phyloP scores from a whole-genome alignment of 164 flowering plant species.

The Magnolia kwangsiensis region DNA sequence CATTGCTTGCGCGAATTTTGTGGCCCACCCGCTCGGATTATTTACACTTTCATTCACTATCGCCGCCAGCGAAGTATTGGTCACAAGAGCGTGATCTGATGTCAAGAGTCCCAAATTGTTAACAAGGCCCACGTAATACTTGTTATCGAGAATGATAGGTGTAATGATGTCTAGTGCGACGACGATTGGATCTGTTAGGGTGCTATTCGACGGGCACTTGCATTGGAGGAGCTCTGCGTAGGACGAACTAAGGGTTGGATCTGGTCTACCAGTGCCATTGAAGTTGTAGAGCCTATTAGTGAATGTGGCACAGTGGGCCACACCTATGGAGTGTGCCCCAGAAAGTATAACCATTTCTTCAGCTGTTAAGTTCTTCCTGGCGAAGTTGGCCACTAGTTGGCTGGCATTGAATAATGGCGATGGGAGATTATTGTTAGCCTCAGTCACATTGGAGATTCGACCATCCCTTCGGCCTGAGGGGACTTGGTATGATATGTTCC shows the following conservation, averaged over 20 bases:
- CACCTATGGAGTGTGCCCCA: slow-evolving; percentile 18
- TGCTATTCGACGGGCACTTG: slow-evolving; percentile 6
- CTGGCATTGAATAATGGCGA: neutral
- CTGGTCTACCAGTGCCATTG: slow-evolving; percentile 4
- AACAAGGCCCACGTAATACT: slow-evolving; percentile 6
- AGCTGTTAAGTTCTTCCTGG: slow-evolving; percentile 3
- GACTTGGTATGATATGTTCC: slow-evolving; percentile 4
- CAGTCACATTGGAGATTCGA: neutral
- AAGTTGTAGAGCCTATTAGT: slow-evolving; percentile 16
- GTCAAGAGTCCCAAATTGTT: slow-evolving; percentile 2
- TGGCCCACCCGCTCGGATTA: slow-evolving; percentile 27
- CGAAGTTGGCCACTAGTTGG: slow-evolving; percentile 12
- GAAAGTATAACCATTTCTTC: slow-evolving; percentile 16
- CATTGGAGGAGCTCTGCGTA: slow-evolving; percentile 2
- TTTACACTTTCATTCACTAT: neutral
- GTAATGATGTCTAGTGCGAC: neutral
- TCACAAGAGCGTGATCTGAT: slow-evolving; percentile 8
- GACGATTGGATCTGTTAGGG: neutral
- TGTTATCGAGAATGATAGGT: slow-evolving; percentile 6
- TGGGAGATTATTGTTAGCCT: neutral
- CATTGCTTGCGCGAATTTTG: slow-evolving; percentile 10
- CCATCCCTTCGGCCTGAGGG: slow-evolving; percentile 13
- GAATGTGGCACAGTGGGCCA: slow-evolving; percentile 6
- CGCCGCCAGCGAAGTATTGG: neutral
- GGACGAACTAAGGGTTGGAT: slow-evolving; percentile 7